Evolutionary conservation across 2,329 filamentous ascomycete species (phyloP).

Genomic region (Sporothrix mexicana): DNA sequence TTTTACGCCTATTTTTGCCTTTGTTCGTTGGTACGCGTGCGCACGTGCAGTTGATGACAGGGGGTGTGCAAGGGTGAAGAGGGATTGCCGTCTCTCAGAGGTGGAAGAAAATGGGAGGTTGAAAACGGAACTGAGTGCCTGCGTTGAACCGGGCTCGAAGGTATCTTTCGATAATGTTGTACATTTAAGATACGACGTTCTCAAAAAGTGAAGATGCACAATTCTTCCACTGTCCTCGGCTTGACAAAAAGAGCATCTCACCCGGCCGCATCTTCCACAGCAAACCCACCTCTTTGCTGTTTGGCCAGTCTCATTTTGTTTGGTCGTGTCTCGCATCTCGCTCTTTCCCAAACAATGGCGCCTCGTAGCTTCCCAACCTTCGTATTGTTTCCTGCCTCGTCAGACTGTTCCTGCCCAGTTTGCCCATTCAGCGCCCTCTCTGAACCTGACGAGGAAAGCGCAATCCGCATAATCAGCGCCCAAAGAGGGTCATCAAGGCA

Average conservation of each 20-base stretch:
- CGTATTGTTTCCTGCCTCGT: background rate
- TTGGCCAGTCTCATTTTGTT: background rate
- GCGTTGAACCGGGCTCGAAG: background rate
- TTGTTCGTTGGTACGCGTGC: background rate
- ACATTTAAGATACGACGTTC: background rate
- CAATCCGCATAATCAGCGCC: conserved; percentile 14
- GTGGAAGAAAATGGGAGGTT: conserved; percentile 11
- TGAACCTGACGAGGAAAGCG: conserved; percentile 6
- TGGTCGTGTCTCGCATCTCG: background rate
- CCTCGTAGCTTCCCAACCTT: background rate
- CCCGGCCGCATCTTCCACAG: background rate
- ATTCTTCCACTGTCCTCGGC: conserved; percentile 26
- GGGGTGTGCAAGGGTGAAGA: background rate
- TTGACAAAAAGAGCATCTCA: conserved; percentile 20
- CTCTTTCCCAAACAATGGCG: conserved; percentile 12
- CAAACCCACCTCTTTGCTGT: background rate
- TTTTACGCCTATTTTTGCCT: conserved; percentile 2
- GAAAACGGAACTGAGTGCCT: conserved; percentile 6
- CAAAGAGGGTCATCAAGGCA: conserved; percentile 19
- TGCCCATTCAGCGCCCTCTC: background rate
- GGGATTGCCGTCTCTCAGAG: conserved; percentile 7
- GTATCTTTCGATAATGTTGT: background rate
- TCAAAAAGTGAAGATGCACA: background rate
- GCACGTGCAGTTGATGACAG: conserved; percentile 3
- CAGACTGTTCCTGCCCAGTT: conserved; percentile 7